Percentiles rank a stretch among this genome's conserved stretches.
These are phyloP conservation scores for Elasticomyces elasticus DNA, from an alignment of 495 filamentous ascomycete species.

Conservation along the genomic window DNA sequence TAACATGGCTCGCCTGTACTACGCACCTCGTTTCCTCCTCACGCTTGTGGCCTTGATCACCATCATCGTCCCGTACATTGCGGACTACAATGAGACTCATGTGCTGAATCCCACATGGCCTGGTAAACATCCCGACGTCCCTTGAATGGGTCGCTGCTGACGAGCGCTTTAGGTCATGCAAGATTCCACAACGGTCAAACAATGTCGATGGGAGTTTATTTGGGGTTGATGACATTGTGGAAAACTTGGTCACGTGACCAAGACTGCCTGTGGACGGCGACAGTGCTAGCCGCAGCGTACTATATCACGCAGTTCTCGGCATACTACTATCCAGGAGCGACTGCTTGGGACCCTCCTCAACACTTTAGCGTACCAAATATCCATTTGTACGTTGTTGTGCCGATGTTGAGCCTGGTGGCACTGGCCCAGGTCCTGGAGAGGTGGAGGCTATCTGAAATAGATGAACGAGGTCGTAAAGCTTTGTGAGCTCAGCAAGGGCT, in stretches of 20 bases:
- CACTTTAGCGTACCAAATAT: not conserved
- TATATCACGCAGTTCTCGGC: not conserved
- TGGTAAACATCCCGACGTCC: not conserved
- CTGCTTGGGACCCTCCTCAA: not conserved
- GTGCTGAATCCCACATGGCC: slow-evolving; percentile 29
- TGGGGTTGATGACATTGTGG: not conserved
- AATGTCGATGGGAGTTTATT: slow-evolving; percentile 16
- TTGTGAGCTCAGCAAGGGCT: not conserved
- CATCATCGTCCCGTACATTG: not conserved
- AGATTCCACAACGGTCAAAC: slow-evolving; percentile 32
- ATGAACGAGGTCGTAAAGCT: not conserved
- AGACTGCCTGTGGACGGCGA: not conserved
- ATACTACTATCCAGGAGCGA: not conserved
- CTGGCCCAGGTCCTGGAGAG: not conserved
- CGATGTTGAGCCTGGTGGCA: not conserved
- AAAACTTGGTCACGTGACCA: not conserved
- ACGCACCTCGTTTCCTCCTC: not conserved
- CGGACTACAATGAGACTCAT: slow-evolving; percentile 22
- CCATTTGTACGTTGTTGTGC: not conserved
- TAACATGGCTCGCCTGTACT: not conserved
- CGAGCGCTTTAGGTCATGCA: slow-evolving; percentile 18
- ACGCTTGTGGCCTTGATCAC: not conserved
- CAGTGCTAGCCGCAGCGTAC: not conserved
- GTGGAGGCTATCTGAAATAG: not conserved
- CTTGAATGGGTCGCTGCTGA: too few species aligned